Evolutionary conservation across 306 rosid species (phyloP).

Genomic region (Alnus glutinosa): DNA sequence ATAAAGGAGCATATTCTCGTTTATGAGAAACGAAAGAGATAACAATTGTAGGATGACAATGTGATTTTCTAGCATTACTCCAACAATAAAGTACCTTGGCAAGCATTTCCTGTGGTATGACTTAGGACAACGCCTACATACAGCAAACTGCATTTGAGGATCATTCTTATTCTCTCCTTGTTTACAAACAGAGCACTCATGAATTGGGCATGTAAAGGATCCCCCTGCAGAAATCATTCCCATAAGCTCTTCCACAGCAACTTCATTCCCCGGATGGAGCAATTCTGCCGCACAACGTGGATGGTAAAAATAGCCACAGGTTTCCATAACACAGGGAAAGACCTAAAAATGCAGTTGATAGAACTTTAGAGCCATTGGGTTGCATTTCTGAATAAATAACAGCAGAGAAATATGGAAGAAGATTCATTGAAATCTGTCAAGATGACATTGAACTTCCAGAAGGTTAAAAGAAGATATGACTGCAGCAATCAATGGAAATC

Average conservation of each 20-base stretch:
- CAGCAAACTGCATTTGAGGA: slow-evolving; percentile 67
- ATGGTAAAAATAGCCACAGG: slow-evolving; percentile 90
- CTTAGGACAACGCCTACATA: slow-evolving; percentile 93
- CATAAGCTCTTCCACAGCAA: slow-evolving; percentile 52
- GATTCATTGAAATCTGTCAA: neutral
- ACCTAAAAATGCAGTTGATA: slow-evolving; percentile 53
- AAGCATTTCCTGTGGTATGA: slow-evolving; percentile 90
- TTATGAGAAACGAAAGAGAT: neutral
- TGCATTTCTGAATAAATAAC: slow-evolving; percentile 5
- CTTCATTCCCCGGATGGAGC: slow-evolving; percentile 43
- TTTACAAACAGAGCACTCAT: slow-evolving; percentile 72
- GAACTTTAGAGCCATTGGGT: slow-evolving; percentile 23
- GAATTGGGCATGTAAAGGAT: slow-evolving; percentile 79
- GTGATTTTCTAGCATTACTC: no score
- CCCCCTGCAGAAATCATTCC: slow-evolving; percentile 61
- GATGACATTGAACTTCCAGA: no score
- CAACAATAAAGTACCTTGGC: slow-evolving; percentile 54
- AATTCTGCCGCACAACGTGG: slow-evolving; percentile 68
- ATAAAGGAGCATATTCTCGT: neutral
- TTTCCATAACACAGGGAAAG: slow-evolving; percentile 75
- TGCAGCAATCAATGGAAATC: neutral
- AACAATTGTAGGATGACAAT: neutral
- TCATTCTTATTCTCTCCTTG: slow-evolving; percentile 70
- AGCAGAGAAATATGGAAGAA: neutral
- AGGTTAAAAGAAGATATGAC: no score